Evolutionary conservation across 305 asterid genomes (phyloP).

Genomic region (Petunia hybrid): DNA sequence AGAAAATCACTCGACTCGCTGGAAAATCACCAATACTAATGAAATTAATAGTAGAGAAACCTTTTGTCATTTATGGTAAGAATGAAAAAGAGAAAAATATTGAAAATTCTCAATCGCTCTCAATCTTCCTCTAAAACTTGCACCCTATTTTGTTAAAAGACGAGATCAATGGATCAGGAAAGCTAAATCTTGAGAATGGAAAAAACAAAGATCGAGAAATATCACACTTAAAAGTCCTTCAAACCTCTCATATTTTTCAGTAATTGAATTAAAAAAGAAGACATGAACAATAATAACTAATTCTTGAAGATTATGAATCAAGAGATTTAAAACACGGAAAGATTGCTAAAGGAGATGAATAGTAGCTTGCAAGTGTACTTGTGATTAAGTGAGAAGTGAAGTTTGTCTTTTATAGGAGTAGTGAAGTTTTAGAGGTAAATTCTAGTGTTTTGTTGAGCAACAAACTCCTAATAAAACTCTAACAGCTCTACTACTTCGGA

Average conservation of each 20-base stretch:
- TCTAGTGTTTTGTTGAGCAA: conserved; percentile 3
- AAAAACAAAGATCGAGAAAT: not conserved
- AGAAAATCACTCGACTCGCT: not conserved
- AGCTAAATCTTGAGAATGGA: too few relatives aligned
- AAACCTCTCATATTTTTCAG: not conserved
- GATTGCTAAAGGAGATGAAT: too few relatives aligned
- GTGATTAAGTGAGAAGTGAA: not conserved
- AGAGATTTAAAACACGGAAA: not conserved
- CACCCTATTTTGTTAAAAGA: not conserved
- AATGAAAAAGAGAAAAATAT: not conserved
- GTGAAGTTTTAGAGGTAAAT: not conserved
- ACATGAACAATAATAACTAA: not conserved
- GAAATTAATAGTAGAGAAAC: not conserved
- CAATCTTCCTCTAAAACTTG: not conserved
- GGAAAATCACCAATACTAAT: not conserved
- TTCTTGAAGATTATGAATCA: not conserved
- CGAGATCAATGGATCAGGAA: too few relatives aligned
- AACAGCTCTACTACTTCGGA: not conserved
- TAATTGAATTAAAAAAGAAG: not conserved
- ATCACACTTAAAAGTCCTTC: not conserved
- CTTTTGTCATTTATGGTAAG: conserved; percentile 34
- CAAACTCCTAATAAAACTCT: conserved; percentile 23
- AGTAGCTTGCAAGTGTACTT: too few relatives aligned
- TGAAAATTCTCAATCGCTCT: not conserved
- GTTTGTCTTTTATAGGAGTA: not conserved